phyloP scores from a whole-genome alignment of 192 early-diverging fungal genomes.

The Podochytrium sp. region DNA sequence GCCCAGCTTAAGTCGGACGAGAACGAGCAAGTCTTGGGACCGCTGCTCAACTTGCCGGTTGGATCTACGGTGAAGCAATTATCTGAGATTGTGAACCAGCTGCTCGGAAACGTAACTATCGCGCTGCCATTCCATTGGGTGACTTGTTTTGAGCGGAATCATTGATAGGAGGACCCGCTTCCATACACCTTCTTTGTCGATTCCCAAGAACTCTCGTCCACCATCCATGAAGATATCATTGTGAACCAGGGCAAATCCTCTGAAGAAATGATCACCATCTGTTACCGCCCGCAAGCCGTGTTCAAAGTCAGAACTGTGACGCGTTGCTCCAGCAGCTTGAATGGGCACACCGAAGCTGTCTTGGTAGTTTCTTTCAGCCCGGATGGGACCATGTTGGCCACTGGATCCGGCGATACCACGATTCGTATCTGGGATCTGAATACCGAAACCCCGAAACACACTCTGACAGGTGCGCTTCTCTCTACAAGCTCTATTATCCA shows the following conservation, averaged over 20 bases:
- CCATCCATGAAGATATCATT: slow-evolving; percentile 80
- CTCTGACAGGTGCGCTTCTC: slow-evolving; percentile 56
- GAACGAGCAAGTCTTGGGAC: slow-evolving; percentile 75
- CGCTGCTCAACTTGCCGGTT: slow-evolving; percentile 86
- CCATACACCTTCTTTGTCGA: slow-evolving; percentile 95
- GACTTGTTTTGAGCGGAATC: background rate
- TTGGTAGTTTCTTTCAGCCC: slow-evolving; percentile 88
- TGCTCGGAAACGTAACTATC: slow-evolving; percentile 73
- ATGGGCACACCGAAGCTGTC: slow-evolving; percentile 94
- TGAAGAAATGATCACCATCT: slow-evolving; percentile 88
- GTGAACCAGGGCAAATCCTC: slow-evolving; percentile 75
- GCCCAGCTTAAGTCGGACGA: slow-evolving; percentile 83
- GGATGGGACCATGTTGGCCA: slow-evolving; percentile 88
- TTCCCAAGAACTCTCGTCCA: slow-evolving; percentile 77
- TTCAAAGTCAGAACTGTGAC: slow-evolving; percentile 93
- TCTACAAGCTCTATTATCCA: background rate
- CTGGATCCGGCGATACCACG: slow-evolving; percentile 91
- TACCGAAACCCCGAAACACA: slow-evolving; percentile 91
- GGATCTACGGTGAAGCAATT: slow-evolving; percentile 86
- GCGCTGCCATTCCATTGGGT: background rate
- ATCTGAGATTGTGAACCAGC: slow-evolving; percentile 85
- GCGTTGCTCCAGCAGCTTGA: slow-evolving; percentile 86
- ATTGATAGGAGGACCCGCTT: slow-evolving; percentile 76
- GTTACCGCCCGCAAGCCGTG: slow-evolving; percentile 93
- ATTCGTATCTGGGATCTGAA: slow-evolving; percentile 97